Percentiles rank a stretch among this genome's conserved stretches.
Evolutionary conservation across 2,329 filamentous ascomycete genomes (phyloP).

Genomic region (Colletotrichum chlorophyti): DNA sequence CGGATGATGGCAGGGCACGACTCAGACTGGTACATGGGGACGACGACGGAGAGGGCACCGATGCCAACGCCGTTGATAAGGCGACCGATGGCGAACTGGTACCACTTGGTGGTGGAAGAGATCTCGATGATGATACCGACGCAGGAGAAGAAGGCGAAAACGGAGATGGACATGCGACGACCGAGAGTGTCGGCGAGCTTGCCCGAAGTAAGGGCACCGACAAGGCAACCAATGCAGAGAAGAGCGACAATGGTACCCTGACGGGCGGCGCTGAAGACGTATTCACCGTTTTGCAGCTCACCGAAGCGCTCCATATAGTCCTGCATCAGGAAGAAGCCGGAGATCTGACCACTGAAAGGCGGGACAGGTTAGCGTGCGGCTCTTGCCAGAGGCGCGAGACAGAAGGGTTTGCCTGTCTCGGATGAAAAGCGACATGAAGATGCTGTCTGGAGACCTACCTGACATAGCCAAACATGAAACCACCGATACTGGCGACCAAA

Average conservation of each 20-base stretch:
- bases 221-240: constrained; percentile 64
- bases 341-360: constrained; percentile 59
- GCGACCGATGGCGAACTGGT: constrained; percentile 69
- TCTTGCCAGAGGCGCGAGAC: not conserved
- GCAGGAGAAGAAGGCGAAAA: constrained; percentile 67
- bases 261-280: constrained; percentile 62
- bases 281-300: constrained; percentile 44
- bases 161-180: constrained; percentile 67
- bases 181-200: constrained; percentile 68
- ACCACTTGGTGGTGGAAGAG: constrained; percentile 62
- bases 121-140: constrained; percentile 71
- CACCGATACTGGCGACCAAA: constrained; percentile 58
- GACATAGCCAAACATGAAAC: constrained; percentile 65
- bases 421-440: not conserved
- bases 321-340: constrained; percentile 66
- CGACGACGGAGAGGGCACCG: constrained; percentile 67
- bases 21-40: constrained; percentile 75
- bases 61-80: constrained; percentile 72
- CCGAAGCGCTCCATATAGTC: constrained; percentile 65
- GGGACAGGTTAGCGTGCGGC: not conserved
- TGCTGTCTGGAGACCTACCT: constrained; percentile 49
- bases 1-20: constrained; percentile 69
- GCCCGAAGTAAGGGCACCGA: constrained; percentile 65
- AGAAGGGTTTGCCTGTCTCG: not conserved
- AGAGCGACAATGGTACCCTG: constrained; percentile 70